Evolutionary conservation across 225 moss, liverwort and hornwort genomes (phyloP).

Genomic region (Lunularia cruciata): DNA sequence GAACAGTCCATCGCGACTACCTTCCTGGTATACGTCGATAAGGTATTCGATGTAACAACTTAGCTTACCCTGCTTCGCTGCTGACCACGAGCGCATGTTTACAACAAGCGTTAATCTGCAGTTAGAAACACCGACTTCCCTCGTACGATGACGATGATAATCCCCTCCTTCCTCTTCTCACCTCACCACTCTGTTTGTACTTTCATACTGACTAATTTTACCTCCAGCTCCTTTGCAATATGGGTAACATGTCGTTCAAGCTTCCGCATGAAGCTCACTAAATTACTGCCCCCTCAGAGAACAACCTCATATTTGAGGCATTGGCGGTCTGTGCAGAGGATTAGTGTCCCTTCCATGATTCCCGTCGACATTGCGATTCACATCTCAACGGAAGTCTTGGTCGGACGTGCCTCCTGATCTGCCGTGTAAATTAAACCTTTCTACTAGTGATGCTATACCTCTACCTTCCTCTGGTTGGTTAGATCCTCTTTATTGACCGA

Average conservation of each 20-base stretch:
- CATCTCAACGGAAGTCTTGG: neutral
- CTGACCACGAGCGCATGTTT: neutral
- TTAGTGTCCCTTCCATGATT: neutral
- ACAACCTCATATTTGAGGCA: neutral
- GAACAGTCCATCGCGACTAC: neutral
- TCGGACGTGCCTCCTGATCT: too few relatives aligned
- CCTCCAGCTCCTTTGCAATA: conserved; percentile 16
- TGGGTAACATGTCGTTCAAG: conserved; percentile 15
- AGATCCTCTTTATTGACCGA: too few relatives aligned
- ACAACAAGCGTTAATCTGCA: neutral
- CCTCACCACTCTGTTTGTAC: conserved; percentile 9
- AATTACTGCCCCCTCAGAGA: neutral
- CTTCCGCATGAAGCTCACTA: conserved; percentile 5
- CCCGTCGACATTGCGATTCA: neutral
- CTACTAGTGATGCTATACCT: too few relatives aligned
- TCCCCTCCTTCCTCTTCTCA: neutral
- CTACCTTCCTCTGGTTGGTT: too few relatives aligned
- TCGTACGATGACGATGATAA: neutral
- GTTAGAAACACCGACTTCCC: neutral
- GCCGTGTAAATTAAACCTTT: too few relatives aligned
- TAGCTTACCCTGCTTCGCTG: neutral
- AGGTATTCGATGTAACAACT: neutral
- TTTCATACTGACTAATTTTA: conserved; percentile 4
- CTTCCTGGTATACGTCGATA: neutral
- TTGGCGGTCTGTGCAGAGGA: neutral